Conservation (phyloP, 176 grass and related monocot genomes). For the Oryza longistaminata region DNA sequence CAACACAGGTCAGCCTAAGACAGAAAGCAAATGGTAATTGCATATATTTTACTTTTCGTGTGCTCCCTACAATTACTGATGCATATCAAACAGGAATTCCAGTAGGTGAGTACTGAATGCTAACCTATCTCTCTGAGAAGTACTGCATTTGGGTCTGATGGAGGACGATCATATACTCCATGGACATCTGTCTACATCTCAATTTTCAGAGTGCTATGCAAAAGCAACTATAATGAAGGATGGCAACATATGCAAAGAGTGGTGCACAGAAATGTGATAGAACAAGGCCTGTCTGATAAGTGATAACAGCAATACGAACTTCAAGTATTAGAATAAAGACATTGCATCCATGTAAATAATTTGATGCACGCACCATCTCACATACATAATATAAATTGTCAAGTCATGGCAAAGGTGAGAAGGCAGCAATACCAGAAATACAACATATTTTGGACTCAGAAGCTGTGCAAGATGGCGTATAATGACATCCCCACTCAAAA, state of each 20-base stretch:
- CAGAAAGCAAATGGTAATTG: too few relatives aligned
- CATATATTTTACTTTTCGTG: too few relatives aligned
- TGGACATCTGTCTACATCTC: slow-evolving; percentile 85
- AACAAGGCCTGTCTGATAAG: neutral
- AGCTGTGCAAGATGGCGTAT: slow-evolving; percentile 91
- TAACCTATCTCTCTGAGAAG: slow-evolving; percentile 91
- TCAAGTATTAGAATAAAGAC: slow-evolving; percentile 22
- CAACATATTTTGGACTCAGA: slow-evolving; percentile 76
- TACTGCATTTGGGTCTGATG: slow-evolving; percentile 76
- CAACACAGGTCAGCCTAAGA: neutral
- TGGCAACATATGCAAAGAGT: neutral
- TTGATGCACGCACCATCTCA: neutral
- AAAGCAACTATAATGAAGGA: neutral
- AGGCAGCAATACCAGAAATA: slow-evolving; percentile 79
- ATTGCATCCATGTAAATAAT: slow-evolving; percentile 3
- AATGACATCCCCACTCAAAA: slow-evolving; percentile 94
- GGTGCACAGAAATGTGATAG: neutral
- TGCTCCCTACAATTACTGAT: slow-evolving; percentile 6
- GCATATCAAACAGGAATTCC: neutral
- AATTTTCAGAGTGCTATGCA: slow-evolving; percentile 39
- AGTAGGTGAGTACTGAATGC: slow-evolving; percentile 43
- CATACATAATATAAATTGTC: too few relatives aligned
- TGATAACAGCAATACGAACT: neutral
- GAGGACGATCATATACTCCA: slow-evolving; percentile 95
- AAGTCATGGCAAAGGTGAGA: too few relatives aligned